Conservation (phyloP, 768 basidiomycete genomes). For the Suillus cothurnatus region DNA sequence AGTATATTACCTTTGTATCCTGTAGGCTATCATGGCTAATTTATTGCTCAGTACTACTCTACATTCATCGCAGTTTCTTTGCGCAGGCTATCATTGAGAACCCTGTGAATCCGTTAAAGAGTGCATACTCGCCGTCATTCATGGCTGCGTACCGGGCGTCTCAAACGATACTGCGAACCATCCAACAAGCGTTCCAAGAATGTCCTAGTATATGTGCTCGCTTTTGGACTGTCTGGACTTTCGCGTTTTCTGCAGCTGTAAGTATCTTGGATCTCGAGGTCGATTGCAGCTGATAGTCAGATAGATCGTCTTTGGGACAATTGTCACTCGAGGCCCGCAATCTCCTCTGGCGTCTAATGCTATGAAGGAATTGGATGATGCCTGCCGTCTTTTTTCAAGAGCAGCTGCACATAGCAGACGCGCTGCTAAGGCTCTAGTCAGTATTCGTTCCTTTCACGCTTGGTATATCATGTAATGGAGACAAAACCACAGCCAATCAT, state of each 20-base stretch:
- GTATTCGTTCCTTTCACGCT: constrained; percentile 21
- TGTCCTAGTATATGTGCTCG: constrained; percentile 52
- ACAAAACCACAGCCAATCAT: constrained; percentile 54
- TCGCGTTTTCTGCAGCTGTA: constrained; percentile 56
- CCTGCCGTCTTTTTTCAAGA: constrained; percentile 64
- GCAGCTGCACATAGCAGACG: constrained; percentile 60
- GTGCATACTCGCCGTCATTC: constrained; percentile 64
- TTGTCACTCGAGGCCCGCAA: constrained; percentile 72
- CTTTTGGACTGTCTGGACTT: constrained; percentile 68
- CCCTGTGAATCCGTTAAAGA: constrained; percentile 66
- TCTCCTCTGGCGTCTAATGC: constrained; percentile 69
- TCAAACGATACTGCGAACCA: constrained; percentile 54
- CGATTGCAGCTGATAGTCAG: constrained; percentile 7
- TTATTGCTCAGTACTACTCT: constrained; percentile 50
- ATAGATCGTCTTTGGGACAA: constrained; percentile 77
- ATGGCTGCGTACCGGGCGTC: constrained; percentile 62
- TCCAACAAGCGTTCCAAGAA: constrained; percentile 48
- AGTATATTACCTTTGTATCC: constrained; percentile 18
- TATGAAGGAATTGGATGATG: constrained; percentile 69
- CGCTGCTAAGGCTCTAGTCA: constrained; percentile 65
- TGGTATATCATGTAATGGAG: constrained; percentile 1
- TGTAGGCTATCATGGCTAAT: constrained; percentile 2
- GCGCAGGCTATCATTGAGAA: constrained; percentile 72
- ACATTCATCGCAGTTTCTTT: constrained; percentile 69
- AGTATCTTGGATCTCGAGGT: constrained; percentile 12